These are phyloP conservation scores for Speleostelium caveatum DNA, from an alignment of 78 protist species.

Conservation along the genomic window DNA sequence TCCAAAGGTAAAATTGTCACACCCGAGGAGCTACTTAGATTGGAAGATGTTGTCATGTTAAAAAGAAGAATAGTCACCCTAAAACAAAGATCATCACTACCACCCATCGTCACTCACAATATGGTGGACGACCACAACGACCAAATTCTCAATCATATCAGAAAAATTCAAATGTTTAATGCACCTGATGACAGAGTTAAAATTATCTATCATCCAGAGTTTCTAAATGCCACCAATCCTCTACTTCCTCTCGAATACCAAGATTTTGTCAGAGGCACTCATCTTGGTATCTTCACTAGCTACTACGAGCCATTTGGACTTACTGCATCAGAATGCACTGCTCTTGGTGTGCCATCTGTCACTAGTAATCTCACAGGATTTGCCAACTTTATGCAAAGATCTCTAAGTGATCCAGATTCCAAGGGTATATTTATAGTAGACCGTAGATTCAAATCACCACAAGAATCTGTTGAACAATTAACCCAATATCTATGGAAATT, in stretches of 20 bases:
- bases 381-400: slow-evolving; percentile 81
- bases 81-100: slow-evolving; percentile 56
- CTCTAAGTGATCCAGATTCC: slow-evolving; percentile 36
- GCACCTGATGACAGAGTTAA: slow-evolving; percentile 83
- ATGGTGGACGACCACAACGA: slow-evolving; percentile 82
- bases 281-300: slow-evolving; percentile 90
- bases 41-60: slow-evolving; percentile 59
- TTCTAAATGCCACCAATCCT: slow-evolving; percentile 84
- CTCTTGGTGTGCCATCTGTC: slow-evolving; percentile 88
- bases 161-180: slow-evolving; percentile 78
- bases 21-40: slow-evolving; percentile 36
- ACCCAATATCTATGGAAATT: slow-evolving; percentile 76
- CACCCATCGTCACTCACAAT: slow-evolving; percentile 91
- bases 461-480: slow-evolving; percentile 87
- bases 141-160: slow-evolving; percentile 62
- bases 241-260: slow-evolving; percentile 89
- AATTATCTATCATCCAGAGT: slow-evolving; percentile 93
- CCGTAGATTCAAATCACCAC: slow-evolving; percentile 76
- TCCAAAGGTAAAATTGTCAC: slow-evolving; percentile 77
- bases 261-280: slow-evolving; percentile 91
- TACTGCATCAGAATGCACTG: slow-evolving; percentile 89
- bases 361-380: slow-evolving; percentile 91
- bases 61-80: slow-evolving; percentile 75
- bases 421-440: slow-evolving; percentile 89
- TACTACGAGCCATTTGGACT: slow-evolving; percentile 93